Evolutionary conservation across 2,329 filamentous ascomycete genomes (phyloP).

Genomic region (Aspergillus sp.): DNA sequence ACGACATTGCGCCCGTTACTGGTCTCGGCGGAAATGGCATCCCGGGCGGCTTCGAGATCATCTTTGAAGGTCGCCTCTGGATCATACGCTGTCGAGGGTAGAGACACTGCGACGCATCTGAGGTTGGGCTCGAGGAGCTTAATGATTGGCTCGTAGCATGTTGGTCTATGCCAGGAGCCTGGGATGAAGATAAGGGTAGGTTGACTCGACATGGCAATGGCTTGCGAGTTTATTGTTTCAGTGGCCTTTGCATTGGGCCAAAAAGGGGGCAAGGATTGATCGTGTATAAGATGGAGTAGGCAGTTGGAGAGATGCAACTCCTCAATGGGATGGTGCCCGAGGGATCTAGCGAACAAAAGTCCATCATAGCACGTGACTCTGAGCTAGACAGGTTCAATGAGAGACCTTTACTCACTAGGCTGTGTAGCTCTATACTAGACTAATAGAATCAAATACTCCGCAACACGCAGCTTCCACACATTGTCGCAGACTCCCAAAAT

Average conservation of each 20-base stretch:
- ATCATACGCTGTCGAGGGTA: conserved; percentile 39
- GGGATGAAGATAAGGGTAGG: conserved; percentile 47
- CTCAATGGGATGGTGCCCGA: no score
- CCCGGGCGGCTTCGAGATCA: conserved; percentile 41
- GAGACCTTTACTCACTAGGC: no score
- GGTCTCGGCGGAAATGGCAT: conserved; percentile 37
- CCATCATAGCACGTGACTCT: no score
- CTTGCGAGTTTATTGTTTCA: no score
- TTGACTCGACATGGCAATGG: conserved; percentile 1
- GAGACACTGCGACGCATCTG: conserved; percentile 34
- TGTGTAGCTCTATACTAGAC: not conserved
- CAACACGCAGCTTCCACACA: conserved; percentile 26
- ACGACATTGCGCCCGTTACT: conserved; percentile 43
- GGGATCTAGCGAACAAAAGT: no score
- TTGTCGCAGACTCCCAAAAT: conserved; percentile 24
- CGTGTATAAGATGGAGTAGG: no score
- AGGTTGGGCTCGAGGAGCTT: conserved; percentile 30
- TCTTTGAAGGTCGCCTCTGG: conserved; percentile 39
- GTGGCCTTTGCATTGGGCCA: no score
- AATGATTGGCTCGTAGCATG: conserved; percentile 37
- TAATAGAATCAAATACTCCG: conserved; percentile 5
- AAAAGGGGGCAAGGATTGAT: no score
- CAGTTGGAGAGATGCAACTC: no score
- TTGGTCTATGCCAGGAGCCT: conserved; percentile 48
- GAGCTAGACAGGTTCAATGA: no score